Evolutionary conservation across 2,329 filamentous ascomycete species (phyloP), one percentile per base, ranked within the genome.

Genomic region (Gnomoniopsis smithogilvyi): DNA sequence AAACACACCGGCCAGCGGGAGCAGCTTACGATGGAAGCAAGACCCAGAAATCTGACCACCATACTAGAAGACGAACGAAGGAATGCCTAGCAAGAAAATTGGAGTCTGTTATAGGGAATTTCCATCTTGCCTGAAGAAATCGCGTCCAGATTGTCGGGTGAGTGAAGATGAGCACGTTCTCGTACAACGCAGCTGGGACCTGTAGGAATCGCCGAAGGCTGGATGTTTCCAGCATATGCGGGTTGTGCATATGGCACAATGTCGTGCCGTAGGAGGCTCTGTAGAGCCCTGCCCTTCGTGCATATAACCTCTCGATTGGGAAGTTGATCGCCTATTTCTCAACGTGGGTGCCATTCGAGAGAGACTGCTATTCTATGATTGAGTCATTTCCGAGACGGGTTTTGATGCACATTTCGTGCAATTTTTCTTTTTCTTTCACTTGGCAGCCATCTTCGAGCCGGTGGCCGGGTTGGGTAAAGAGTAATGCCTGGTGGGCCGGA

Each of bases 241-340:
- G 36, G 36, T 14, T 14, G 12, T 14, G 36, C 36, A 41, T 14
- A 41, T 14, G 36, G 11, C 36, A 41, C 36, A 41, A n/a, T 30
- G 36, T 41, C 15, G 36, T 41, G 12, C 36, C 17, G 36, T 12
- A 41, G 36, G 36, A 41, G 36, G 36, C 36, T 80, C 77, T 48
- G 80, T 1, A 81, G 82, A 24, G 80, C 80, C 0, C 80, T 80
- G 0, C 4, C 17, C 6, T 8, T 41, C 12, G 12, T 41, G 36
- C 12, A 41, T 41, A 41, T 15, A 41, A 41, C 17, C 15, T 41
- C 36, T 41, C 15, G 36, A 15, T 41, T 41, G 8, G 36, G 36
- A 41, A 15, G 36, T 41, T n/a, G 36, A 41, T n/a, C 36, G 36
- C 15, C 36, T 41, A 7, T 8, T 30, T 30, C 8, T 30, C 36